Evolutionary conservation across 768 basidiomycete species (phyloP).

Genomic region (Dictyophora rubrovolvata): DNA sequence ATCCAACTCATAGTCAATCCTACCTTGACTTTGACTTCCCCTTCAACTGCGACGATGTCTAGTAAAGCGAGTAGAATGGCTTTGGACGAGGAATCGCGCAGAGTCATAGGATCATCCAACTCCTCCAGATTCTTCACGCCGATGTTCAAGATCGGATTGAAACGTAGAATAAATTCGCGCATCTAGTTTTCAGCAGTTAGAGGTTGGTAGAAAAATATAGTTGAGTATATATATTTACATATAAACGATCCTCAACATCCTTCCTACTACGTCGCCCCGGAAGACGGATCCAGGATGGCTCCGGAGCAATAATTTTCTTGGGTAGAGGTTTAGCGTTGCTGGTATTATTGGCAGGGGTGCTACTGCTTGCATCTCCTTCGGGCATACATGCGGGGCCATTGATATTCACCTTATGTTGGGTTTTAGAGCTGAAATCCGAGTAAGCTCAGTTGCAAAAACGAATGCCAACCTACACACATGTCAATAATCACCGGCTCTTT

Average conservation of each 20-base stretch:
- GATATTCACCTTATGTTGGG: too few relatives aligned
- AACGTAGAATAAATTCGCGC: slow-evolving; percentile 65
- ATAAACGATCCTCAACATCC: slow-evolving; percentile 49
- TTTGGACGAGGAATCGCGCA: slow-evolving; percentile 46
- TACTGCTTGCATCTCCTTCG: neutral
- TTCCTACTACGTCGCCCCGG: slow-evolving; percentile 31
- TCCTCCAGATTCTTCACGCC: slow-evolving; percentile 47
- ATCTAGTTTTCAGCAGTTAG: slow-evolving; percentile 28
- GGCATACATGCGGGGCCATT: too few relatives aligned
- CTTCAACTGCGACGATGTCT: slow-evolving; percentile 36
- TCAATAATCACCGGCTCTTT: slow-evolving; percentile 47
- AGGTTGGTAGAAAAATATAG: neutral
- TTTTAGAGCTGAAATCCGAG: too few relatives aligned
- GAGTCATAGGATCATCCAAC: slow-evolving; percentile 37
- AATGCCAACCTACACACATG: slow-evolving; percentile 36
- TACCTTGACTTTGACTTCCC: slow-evolving; percentile 24
- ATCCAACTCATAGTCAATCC: neutral
- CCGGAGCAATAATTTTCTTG: slow-evolving; percentile 18
- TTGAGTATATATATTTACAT: slow-evolving; percentile 6
- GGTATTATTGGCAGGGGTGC: neutral
- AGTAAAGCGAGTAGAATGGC: slow-evolving; percentile 55
- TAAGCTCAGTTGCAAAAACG: too few relatives aligned
- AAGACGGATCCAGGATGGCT: slow-evolving; percentile 45
- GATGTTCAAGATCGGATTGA: slow-evolving; percentile 41
- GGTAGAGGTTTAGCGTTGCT: neutral